phyloP scores from a whole-genome alignment of 1,284 basidiomycete genomes.

The Apiotrichum porosum region DNA sequence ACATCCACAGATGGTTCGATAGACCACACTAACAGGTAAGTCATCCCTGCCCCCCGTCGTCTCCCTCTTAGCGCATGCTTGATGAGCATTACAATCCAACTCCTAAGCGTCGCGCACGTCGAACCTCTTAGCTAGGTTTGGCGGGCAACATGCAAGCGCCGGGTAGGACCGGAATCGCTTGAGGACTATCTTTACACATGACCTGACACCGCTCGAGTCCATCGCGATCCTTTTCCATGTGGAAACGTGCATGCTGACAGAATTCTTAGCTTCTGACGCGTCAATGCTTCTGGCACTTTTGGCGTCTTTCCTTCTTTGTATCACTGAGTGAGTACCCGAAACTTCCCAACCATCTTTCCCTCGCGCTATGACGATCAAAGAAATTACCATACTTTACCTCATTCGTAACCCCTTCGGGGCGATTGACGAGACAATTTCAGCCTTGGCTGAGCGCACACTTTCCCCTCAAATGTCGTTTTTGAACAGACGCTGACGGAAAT shows the following conservation, averaged over 20 bases:
- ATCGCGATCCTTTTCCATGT: not conserved
- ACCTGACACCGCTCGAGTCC: slow-evolving; percentile 27
- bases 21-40: slow-evolving; percentile 4
- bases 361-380: slow-evolving; percentile 42
- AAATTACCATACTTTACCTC: slow-evolving; percentile 45
- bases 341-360: not conserved
- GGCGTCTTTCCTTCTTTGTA: not conserved
- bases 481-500: not conserved
- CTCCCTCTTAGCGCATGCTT: slow-evolving; percentile 14
- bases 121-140: slow-evolving; percentile 36
- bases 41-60: not conserved
- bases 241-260: slow-evolving; percentile 5
- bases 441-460: slow-evolving; percentile 44
- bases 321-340: slow-evolving; percentile 22
- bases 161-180: slow-evolving; percentile 38
- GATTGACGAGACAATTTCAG: slow-evolving; percentile 47
- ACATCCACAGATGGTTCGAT: too few relatives aligned
- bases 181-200: slow-evolving; percentile 44
- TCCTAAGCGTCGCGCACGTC: slow-evolving; percentile 27
- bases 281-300: too few relatives aligned
- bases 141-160: slow-evolving; percentile 22
- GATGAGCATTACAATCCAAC: slow-evolving; percentile 43
- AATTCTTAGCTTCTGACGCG: too few relatives aligned
- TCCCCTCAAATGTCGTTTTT: not conserved
- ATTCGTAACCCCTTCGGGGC: slow-evolving; percentile 40